Evolutionary conservation across 169 alveolate species (phyloP).

Genomic region (Besnoitia besnoiti): DNA sequence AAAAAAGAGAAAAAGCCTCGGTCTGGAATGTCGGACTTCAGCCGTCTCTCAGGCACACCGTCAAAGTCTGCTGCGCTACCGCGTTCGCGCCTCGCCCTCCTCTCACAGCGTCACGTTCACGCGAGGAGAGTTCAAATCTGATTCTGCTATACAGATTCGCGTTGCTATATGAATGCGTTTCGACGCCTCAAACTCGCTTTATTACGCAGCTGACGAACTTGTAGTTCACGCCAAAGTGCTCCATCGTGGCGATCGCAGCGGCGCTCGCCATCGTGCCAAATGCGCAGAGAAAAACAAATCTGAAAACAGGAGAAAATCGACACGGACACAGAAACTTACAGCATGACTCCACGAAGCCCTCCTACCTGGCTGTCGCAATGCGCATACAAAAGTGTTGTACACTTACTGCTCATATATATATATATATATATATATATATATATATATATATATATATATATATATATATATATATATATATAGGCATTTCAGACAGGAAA

Average conservation of each 20-base stretch:
- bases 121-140: no score
- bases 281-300: constrained; percentile 34
- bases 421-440: neutral
- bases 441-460: neutral
- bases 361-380: neutral
- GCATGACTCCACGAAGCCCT: neutral
- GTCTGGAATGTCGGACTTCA: no score
- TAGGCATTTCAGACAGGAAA: no score
- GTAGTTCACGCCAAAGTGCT: constrained; percentile 81
- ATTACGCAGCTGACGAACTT: constrained; percentile 44
- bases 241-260: constrained; percentile 78
- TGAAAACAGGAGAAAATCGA: neutral
- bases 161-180: no score
- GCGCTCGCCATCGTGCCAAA: constrained; percentile 68
- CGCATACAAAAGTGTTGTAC: neutral
- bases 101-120: no score
- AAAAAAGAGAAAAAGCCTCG: no score
- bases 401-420: neutral
- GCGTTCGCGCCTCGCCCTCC: no score
- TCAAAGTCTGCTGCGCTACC: no score
- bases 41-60: no score
- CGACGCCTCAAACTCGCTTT: neutral
- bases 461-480: neutral
- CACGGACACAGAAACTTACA: neutral
- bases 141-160: no score